Percentiles rank a stretch among this genome's conserved stretches.
phyloP scores from a whole-genome alignment of 164 flowering plant genomes.

The Vitis amurensis region DNA sequence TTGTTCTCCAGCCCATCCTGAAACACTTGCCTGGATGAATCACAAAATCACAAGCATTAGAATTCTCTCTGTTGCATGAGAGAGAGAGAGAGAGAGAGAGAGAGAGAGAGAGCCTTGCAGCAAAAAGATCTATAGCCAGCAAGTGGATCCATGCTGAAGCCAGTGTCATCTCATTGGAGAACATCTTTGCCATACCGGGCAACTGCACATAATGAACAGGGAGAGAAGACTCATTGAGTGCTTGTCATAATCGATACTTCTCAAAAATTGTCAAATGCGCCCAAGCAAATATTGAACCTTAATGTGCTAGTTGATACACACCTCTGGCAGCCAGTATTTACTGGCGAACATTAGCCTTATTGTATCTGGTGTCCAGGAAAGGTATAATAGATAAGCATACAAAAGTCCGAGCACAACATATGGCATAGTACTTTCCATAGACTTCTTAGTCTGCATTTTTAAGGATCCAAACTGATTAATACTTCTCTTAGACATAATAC shows the following conservation, averaged over 20 bases:
- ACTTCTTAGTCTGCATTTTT: conserved; percentile 73
- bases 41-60: conserved; percentile 6
- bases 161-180: conserved; percentile 81
- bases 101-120: conserved; percentile 67
- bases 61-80: background rate
- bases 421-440: conserved; percentile 72
- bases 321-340: conserved; percentile 93
- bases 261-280: too few relatives aligned
- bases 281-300: background rate
- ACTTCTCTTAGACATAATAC: background rate
- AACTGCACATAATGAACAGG: conserved; percentile 43
- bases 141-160: conserved; percentile 98
- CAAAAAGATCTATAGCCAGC: conserved; percentile 84
- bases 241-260: too few relatives aligned
- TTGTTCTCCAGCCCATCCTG: conserved; percentile 71
- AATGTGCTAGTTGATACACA: conserved; percentile 16
- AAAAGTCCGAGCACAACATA: conserved; percentile 68
- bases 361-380: conserved; percentile 96
- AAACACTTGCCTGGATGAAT: conserved; percentile 68
- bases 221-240: background rate
- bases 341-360: conserved; percentile 72
- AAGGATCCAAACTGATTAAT: background rate
- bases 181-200: conserved; percentile 81
- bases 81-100: conserved; percentile 2
- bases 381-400: conserved; percentile 79